Evolutionary conservation across 352 stramenopile species (phyloP), one percentile per base, ranked within the genome.

Genomic region (Salisapilia sapeloensis): DNA sequence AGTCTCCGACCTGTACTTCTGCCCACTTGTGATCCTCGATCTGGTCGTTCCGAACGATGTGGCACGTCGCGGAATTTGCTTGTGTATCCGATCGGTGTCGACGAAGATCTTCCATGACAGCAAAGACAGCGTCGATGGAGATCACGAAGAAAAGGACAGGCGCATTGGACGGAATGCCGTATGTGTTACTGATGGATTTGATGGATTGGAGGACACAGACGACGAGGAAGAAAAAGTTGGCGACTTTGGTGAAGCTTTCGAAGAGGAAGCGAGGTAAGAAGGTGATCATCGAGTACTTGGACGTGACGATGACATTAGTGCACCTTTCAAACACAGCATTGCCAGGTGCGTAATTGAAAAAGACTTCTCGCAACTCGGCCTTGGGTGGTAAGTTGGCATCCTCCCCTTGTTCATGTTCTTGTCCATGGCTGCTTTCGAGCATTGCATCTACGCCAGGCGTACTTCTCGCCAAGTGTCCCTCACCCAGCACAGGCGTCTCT

Each of bases 201-300:
- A 87, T 82, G 21, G 56, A 74, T 50, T 95, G 81, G 32, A 95
- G 48, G 33, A 86, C 70, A 33, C 69, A 89, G 35, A 96, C 75
- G 50, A 93, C 61, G 26, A 96, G 61, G 40, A 96, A 96, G 50
- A 94, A 96, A 29, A 93, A 77, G 42, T 96, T 96, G 44, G 85
- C 84, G 20, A 94, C 65, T 35, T 93, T 92, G 24, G 51, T 59
- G 44, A 91, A 91, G 44, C 61, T 77, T 46, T 95, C 76, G 35
- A 63, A 80, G 1, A 96, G 40, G 27, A 94, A 94, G 36, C 85
- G 89, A 29, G 78, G 69, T 20, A 92, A 26, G 40, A 95, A 94
- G 30, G 65, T 91, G 17, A 84, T 50, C 12, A 64, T 31, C 24
- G 67, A 83, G 56, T 93, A 95, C 60, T 93, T 94, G 47, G 77